Evolutionary conservation across 257 asterid species (phyloP).

Genomic region (Solanum rostratum): DNA sequence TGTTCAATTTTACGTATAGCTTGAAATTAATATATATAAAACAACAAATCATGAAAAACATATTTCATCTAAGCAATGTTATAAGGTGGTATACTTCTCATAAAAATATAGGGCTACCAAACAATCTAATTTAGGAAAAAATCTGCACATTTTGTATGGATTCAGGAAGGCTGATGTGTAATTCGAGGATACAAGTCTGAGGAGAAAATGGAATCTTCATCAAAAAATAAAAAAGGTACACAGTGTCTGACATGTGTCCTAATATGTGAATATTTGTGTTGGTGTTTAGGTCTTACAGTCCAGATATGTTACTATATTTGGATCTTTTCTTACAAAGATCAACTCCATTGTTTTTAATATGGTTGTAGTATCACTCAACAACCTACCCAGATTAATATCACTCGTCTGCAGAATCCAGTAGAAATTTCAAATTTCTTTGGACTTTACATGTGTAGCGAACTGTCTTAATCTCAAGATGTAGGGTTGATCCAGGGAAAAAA

Average conservation of each 20-base stretch:
- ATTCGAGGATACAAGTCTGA: conserved; percentile 1
- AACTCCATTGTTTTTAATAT: neutral
- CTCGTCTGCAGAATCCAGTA: neutral
- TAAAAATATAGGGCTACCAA: neutral
- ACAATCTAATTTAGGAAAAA: neutral
- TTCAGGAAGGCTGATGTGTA: neutral
- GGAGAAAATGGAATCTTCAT: neutral
- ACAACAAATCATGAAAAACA: neutral
- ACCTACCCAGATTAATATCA: neutral
- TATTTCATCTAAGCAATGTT: neutral
- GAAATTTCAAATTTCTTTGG: neutral
- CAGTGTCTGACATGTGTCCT: neutral
- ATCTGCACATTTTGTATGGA: neutral
- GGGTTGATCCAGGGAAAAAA: neutral
- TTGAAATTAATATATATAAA: neutral
- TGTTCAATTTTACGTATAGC: neutral
- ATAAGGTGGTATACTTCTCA: neutral
- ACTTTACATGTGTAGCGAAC: neutral
- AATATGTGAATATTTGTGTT: neutral
- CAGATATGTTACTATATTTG: neutral
- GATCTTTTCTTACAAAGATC: neutral
- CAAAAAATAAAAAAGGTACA: neutral
- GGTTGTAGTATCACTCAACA: neutral
- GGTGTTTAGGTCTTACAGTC: neutral
- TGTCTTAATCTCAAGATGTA: neutral